Percentiles rank a stretch among this genome's conserved stretches.
phyloP scores from a whole-genome alignment of 768 basidiomycete species.

The Vararia minispora region DNA sequence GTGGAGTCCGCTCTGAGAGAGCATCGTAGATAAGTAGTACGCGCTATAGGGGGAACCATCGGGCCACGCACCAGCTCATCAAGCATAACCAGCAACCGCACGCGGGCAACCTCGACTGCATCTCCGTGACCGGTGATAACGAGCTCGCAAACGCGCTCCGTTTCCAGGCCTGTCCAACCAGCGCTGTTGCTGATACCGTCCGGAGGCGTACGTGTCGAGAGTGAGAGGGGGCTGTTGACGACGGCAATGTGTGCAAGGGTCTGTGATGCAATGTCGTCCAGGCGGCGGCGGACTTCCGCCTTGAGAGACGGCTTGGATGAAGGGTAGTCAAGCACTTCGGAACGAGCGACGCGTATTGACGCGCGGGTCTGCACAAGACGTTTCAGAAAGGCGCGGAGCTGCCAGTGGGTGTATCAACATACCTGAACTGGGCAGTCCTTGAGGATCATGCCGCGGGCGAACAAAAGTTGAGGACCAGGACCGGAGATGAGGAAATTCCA shows the following conservation, averaged over 20 bases:
- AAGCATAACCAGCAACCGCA: constrained; percentile 84
- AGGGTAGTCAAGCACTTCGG: constrained; percentile 84
- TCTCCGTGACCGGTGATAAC: constrained; percentile 85
- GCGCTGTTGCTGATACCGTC: constrained; percentile 67
- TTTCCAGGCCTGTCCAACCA: constrained; percentile 86
- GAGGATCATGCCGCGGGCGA: constrained; percentile 77
- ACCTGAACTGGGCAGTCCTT: constrained; percentile 87
- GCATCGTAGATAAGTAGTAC: constrained; percentile 4
- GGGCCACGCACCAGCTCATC: constrained; percentile 74
- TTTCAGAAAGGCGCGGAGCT: constrained; percentile 10
- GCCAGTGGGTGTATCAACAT: constrained; percentile 14
- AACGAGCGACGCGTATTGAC: constrained; percentile 82
- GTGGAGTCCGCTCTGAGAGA: constrained; percentile 71
- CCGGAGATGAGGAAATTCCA: constrained; percentile 92
- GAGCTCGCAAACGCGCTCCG: constrained; percentile 87
- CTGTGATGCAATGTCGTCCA: constrained; percentile 92
- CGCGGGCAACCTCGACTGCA: constrained; percentile 84
- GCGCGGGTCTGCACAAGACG: constrained; percentile 52
- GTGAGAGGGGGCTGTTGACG: constrained; percentile 71
- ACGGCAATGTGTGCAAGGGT: constrained; percentile 92
- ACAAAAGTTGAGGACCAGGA: constrained; percentile 86
- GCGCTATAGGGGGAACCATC: neutral
- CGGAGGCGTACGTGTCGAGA: constrained; percentile 66
- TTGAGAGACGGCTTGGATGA: constrained; percentile 73
- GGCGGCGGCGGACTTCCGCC: constrained; percentile 65